phyloP scores from a whole-genome alignment of 306 rosid species.

The Arachis hypogaea region DNA sequence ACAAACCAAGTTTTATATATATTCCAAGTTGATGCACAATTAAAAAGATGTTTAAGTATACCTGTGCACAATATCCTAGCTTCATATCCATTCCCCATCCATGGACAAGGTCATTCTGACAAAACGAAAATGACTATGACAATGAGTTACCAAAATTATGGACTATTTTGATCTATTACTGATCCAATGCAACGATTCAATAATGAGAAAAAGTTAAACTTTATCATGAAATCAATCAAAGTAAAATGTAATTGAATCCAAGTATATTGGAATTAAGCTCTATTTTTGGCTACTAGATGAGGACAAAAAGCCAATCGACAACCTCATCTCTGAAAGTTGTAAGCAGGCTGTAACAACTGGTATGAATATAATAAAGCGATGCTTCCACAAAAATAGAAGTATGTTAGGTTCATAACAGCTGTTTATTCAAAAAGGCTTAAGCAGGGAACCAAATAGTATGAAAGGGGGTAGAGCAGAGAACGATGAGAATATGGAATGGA shows the following conservation, averaged over 20 bases:
- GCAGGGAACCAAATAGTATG: background rate
- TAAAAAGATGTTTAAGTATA: constrained; percentile 40
- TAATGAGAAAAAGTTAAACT: constrained; percentile 1
- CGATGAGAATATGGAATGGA: background rate
- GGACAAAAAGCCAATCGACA: constrained; percentile 18
- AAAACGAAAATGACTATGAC: constrained; percentile 36
- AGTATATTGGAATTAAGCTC: constrained; percentile 2
- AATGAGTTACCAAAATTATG: constrained; percentile 10
- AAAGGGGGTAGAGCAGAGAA: constrained; percentile 9
- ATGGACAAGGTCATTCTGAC: constrained; percentile 95
- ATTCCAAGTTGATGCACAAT: background rate
- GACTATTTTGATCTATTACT: constrained; percentile 28
- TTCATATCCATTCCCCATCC: constrained; percentile 99
- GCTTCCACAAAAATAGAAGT: background rate
- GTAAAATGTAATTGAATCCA: constrained; percentile 3
- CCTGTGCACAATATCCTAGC: constrained; percentile 98
- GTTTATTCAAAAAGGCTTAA: constrained; percentile 11
- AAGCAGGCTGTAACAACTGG: constrained; percentile 1
- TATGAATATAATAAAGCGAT: background rate
- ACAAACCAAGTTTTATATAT: constrained; percentile 1
- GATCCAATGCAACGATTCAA: constrained; percentile 19
- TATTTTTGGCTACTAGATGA: constrained; percentile 8
- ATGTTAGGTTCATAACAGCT: background rate
- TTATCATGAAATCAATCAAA: constrained; percentile 10
- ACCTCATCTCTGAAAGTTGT: background rate